Evolutionary conservation across 1,284 basidiomycete genomes (phyloP).

Genomic region (Coniophora puteana): DNA sequence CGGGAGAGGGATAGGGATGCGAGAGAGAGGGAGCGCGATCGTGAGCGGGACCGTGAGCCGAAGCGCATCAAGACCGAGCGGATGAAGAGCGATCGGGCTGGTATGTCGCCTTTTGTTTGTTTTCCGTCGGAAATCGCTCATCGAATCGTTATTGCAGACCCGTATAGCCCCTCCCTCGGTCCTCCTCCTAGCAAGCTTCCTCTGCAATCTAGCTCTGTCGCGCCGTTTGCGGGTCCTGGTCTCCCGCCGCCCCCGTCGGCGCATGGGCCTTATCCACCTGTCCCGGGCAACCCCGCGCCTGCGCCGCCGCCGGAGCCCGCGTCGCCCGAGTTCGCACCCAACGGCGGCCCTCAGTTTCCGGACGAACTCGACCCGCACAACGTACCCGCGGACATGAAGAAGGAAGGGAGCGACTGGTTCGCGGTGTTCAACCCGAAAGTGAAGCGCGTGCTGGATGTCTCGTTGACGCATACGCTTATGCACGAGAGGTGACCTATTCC

Average conservation of each 20-base stretch:
- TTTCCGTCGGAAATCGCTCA: too few relatives aligned
- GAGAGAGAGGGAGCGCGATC: slow-evolving; percentile 33
- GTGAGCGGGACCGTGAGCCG: slow-evolving; percentile 36
- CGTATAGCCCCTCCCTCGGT: slow-evolving; percentile 31
- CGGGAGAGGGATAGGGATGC: slow-evolving; percentile 18
- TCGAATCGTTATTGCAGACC: too few relatives aligned
- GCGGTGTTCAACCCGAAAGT: slow-evolving; percentile 90
- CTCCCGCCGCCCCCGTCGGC: slow-evolving; percentile 32
- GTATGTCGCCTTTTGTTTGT: too few relatives aligned
- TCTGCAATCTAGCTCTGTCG: slow-evolving; percentile 22
- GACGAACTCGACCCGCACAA: slow-evolving; percentile 46
- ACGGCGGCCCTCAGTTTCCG: slow-evolving; percentile 32
- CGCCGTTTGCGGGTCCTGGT: slow-evolving; percentile 33
- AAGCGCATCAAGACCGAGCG: slow-evolving; percentile 46
- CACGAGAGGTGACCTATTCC: slow-evolving; percentile 79
- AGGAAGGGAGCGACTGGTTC: slow-evolving; percentile 93
- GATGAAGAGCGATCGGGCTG: slow-evolving; percentile 36
- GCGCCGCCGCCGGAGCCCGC: slow-evolving; percentile 23
- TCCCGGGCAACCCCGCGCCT: slow-evolving; percentile 29
- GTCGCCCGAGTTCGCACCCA: slow-evolving; percentile 23
- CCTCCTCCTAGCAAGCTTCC: slow-evolving; percentile 30
- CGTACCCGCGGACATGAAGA: slow-evolving; percentile 54
- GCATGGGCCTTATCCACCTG: slow-evolving; percentile 32
- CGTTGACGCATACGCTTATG: slow-evolving; percentile 83
- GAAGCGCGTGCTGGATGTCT: slow-evolving; percentile 84